phyloP scores from a whole-genome alignment of 768 basidiomycete species.

The Gloeophyllum trabeum region DNA sequence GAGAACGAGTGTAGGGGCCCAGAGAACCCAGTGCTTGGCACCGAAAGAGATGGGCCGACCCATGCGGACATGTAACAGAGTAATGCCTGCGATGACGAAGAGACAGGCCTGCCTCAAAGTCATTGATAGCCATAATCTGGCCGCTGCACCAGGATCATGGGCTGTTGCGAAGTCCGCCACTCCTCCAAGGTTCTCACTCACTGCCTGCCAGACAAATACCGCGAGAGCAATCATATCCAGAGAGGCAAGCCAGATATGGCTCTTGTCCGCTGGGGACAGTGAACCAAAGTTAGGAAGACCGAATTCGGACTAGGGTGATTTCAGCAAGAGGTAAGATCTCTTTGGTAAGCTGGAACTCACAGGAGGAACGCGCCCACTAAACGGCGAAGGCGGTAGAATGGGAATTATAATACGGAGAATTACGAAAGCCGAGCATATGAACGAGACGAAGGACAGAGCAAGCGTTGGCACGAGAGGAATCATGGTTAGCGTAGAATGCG shows the following conservation, averaged over 20 bases:
- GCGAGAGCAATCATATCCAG: constrained; percentile 53
- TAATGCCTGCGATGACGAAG: constrained; percentile 45
- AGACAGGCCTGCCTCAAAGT: constrained; percentile 63
- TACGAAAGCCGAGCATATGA: constrained; percentile 62
- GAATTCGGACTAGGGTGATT: constrained; percentile 49
- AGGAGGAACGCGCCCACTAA: constrained; percentile 65
- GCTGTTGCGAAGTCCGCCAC: constrained; percentile 31
- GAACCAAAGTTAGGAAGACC: constrained; percentile 59
- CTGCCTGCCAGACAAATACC: constrained; percentile 57
- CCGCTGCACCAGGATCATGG: constrained; percentile 38
- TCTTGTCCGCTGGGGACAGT: constrained; percentile 58
- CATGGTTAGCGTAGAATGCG: constrained; percentile 29
- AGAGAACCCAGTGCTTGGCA: constrained; percentile 61
- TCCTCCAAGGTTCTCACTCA: constrained; percentile 38
- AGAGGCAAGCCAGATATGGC: constrained; percentile 61
- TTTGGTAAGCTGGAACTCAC: constrained; percentile 27
- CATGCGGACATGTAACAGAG: constrained; percentile 60
- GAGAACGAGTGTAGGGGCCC: constrained; percentile 51
- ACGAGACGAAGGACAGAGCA: constrained; percentile 58
- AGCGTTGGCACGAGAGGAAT: constrained; percentile 58
- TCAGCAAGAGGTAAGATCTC: constrained; percentile 12
- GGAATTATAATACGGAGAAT: constrained; percentile 69
- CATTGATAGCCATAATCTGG: constrained; percentile 58
- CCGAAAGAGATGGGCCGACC: constrained; percentile 64
- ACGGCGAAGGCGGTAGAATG: constrained; percentile 60